Evolutionary conservation across 2,329 filamentous ascomycete species (phyloP).

Genomic region (Westerdykella sp.): DNA sequence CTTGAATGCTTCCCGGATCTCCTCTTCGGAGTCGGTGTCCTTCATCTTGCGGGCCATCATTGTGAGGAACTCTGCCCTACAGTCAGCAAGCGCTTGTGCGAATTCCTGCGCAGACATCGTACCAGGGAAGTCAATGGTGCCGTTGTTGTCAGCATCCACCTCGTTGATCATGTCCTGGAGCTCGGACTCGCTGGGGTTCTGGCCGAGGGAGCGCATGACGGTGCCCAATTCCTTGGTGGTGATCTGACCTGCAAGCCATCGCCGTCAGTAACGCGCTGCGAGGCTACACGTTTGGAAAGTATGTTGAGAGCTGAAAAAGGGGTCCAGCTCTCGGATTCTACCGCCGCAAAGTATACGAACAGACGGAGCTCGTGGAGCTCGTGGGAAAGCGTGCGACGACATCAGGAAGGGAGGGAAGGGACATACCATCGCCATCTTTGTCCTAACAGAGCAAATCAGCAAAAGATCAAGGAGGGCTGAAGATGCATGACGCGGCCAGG

Average conservation of each 20-base stretch:
- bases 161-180: conserved; percentile 63
- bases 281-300: conserved; percentile 2
- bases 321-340: conserved; percentile 1
- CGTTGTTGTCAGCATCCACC: conserved; percentile 59
- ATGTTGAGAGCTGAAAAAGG: conserved; percentile 3
- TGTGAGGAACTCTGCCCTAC: conserved; percentile 52
- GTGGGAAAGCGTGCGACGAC: not conserved
- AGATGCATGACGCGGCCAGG: conserved; percentile 15
- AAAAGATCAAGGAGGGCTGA: conserved; percentile 7
- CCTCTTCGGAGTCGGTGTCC: conserved; percentile 57
- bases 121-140: conserved; percentile 60
- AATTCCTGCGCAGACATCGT: conserved; percentile 4
- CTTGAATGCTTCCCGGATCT: conserved; percentile 60
- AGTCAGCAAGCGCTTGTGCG: not conserved
- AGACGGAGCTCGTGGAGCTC: not conserved
- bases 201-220: conserved; percentile 58
- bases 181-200: conserved; percentile 57
- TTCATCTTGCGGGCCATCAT: conserved; percentile 61
- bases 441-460: conserved; percentile 41
- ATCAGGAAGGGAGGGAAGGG: conserved; percentile 1
- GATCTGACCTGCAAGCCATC: conserved; percentile 49
- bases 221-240: conserved; percentile 58
- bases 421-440: conserved; percentile 54
- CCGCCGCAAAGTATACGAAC: not conserved
- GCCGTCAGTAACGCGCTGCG: conserved; percentile 17